Conservation (phyloP, 108 stramenopile genomes). For the Aurantiochytrium sp. region DNA sequence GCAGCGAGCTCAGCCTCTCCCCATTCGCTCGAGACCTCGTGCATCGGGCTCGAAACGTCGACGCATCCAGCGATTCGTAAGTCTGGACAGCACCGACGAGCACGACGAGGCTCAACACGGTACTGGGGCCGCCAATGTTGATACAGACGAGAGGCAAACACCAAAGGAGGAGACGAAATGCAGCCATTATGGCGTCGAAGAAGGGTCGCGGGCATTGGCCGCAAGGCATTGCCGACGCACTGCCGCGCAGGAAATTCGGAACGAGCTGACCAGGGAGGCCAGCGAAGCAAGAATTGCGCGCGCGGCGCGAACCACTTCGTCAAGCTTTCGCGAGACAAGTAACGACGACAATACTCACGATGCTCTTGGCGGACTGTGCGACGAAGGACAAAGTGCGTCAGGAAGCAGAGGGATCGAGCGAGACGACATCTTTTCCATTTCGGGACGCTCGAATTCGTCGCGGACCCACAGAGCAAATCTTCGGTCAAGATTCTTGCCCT, state of each 20-base stretch:
- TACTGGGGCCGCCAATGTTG: not conserved
- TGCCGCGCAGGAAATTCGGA: not conserved
- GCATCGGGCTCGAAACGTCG: not conserved
- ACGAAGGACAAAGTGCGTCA: no score
- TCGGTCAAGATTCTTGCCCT: no score
- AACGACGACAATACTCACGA: no score
- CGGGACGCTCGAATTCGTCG: no score
- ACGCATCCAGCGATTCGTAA: not conserved
- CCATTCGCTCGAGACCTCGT: no score
- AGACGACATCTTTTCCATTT: no score
- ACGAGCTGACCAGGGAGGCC: not conserved
- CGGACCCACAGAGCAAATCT: no score
- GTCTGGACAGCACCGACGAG: not conserved
- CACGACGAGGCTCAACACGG: not conserved
- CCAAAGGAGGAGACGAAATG: not conserved
- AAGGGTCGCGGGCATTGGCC: not conserved
- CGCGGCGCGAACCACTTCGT: not conserved
- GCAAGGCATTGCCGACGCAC: no score
- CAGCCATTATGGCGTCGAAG: not conserved
- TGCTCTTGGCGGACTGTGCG: no score
- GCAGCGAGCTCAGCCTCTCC: no score
- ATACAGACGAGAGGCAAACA: not conserved
- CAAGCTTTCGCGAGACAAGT: no score
- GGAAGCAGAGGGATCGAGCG: no score
- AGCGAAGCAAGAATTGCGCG: not conserved